Evolutionary conservation across 805 yeast genomes (phyloP).

Genomic region (Ogataea degrootiae): DNA sequence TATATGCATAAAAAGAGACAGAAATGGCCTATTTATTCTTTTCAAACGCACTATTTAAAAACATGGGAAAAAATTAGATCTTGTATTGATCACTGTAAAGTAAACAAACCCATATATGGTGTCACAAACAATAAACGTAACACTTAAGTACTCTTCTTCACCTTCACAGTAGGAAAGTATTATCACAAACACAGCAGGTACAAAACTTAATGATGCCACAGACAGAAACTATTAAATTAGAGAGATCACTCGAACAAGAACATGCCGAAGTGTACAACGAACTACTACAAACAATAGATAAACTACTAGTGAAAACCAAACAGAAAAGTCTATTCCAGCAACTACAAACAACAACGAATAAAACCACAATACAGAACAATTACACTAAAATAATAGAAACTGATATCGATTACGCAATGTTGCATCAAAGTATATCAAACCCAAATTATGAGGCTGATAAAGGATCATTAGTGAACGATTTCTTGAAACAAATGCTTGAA

Average conservation of each 20-base stretch:
- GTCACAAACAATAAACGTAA: no score
- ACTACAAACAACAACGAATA: slow-evolving; percentile 1
- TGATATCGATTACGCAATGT: slow-evolving; percentile 9
- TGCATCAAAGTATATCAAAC: neutral
- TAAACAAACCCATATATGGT: no score
- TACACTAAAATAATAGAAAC: neutral
- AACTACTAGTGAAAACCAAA: slow-evolving; percentile 21
- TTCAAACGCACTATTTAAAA: no score
- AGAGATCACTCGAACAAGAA: slow-evolving; percentile 18
- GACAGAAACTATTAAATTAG: neutral
- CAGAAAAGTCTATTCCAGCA: slow-evolving; percentile 1
- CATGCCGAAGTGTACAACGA: slow-evolving; percentile 31
- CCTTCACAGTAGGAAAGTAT: no score
- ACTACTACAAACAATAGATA: slow-evolving; percentile 30
- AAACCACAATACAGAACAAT: slow-evolving; percentile 1
- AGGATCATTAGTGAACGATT: slow-evolving; percentile 3
- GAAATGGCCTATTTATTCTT: no score
- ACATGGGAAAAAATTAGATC: no score
- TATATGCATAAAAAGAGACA: no score
- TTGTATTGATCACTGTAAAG: no score
- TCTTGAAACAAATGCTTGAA: slow-evolving; percentile 15
- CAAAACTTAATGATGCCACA: neutral
- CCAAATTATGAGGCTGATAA: neutral
- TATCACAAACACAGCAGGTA: neutral
- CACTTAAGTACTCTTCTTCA: no score